Conservation (phyloP, 208 protist species). For the Crithidia fasciculata region DNA sequence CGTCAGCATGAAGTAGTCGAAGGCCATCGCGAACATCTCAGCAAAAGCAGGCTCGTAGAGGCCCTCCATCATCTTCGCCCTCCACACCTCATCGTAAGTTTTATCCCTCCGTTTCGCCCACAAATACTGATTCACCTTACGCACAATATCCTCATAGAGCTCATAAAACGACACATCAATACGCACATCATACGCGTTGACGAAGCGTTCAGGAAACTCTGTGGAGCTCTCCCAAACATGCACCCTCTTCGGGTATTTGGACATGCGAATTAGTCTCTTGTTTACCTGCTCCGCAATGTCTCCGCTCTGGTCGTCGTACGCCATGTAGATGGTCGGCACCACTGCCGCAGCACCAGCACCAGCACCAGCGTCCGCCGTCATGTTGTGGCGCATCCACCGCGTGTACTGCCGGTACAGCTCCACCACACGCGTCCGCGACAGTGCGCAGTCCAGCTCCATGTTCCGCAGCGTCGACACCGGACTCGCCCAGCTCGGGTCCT, state of each 20-base stretch:
- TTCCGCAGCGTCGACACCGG: background rate
- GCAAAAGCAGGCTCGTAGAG: background rate
- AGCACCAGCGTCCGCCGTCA: background rate
- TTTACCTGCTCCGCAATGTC: background rate
- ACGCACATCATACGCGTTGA: background rate
- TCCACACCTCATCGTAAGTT: background rate
- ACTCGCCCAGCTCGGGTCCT: slow-evolving; percentile 1
- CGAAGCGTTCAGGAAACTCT: background rate
- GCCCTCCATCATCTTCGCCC: background rate
- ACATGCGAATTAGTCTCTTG: background rate
- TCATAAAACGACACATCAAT: background rate
- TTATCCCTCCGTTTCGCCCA: background rate
- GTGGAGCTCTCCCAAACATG: background rate
- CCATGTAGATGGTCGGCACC: slow-evolving; percentile 11
- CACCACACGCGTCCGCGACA: background rate
- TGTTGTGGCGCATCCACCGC: background rate
- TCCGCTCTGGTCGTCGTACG: background rate
- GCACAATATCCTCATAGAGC: background rate
- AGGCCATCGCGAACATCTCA: slow-evolving; percentile 5
- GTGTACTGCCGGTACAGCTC: slow-evolving; percentile 14
- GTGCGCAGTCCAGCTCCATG: background rate
- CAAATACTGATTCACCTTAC: background rate
- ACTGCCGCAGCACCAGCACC: background rate
- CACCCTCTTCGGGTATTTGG: background rate
- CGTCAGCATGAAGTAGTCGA: slow-evolving; percentile 10